Conservation (phyloP, 768 basidiomycete genomes). For the Amanita inopinata region DNA sequence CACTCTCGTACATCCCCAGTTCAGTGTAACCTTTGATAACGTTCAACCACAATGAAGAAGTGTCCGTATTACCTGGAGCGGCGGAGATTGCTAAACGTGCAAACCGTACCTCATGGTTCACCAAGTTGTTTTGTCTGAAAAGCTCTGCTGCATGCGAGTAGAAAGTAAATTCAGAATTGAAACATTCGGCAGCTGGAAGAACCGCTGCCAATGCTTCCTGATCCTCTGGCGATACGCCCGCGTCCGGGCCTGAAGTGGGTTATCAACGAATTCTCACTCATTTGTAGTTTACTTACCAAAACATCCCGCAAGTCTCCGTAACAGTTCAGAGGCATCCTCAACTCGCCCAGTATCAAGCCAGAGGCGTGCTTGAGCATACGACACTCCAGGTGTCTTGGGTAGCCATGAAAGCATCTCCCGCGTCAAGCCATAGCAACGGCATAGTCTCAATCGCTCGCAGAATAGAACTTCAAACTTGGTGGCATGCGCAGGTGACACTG, state of each 20-base stretch:
- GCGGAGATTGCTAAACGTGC: slow-evolving; percentile 73
- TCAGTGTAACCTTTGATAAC: slow-evolving; percentile 71
- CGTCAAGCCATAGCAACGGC: slow-evolving; percentile 54
- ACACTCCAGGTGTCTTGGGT: slow-evolving; percentile 66
- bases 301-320: slow-evolving; percentile 67
- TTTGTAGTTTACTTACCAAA: slow-evolving; percentile 60
- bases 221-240: slow-evolving; percentile 48
- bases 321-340: slow-evolving; percentile 61
- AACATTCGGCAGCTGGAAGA: slow-evolving; percentile 46
- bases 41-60: slow-evolving; percentile 67
- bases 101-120: slow-evolving; percentile 62
- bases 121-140: slow-evolving; percentile 50
- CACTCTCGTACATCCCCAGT: slow-evolving; percentile 73
- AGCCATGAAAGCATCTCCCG: slow-evolving; percentile 66
- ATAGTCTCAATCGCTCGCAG: slow-evolving; percentile 55
- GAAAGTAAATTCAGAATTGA: slow-evolving; percentile 59
- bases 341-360: slow-evolving; percentile 55
- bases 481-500: slow-evolving; percentile 57
- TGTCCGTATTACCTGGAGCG: slow-evolving; percentile 42
- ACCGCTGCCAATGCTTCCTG: slow-evolving; percentile 50
- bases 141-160: slow-evolving; percentile 70
- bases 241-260: slow-evolving; percentile 32
- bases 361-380: slow-evolving; percentile 63
- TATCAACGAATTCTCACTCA: background rate
- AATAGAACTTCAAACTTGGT: slow-evolving; percentile 63